Base-by-base conservation (phyloP, 257 asterid species). In the Jasminum sambac region DNA sequence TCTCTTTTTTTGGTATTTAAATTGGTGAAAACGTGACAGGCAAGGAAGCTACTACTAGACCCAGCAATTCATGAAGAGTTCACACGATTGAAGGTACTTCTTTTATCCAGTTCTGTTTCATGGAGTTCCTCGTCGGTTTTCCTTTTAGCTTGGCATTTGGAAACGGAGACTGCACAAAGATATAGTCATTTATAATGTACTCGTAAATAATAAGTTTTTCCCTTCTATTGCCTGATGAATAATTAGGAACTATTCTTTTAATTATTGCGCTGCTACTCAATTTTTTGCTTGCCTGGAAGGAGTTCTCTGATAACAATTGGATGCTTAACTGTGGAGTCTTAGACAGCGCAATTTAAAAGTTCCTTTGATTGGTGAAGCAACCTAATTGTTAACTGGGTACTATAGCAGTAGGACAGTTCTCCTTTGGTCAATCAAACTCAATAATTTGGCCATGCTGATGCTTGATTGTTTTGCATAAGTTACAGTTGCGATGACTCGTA, bases 31-130 rank as follows among this genome's bases (percentile, higher is more conserved):
- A 80, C 48, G 16, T 86, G 76, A 68, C 91, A 90, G 97, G 99
- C 98, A 24, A 86, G 91, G 86, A 87, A 84, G 72, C 75, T 95
- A 68, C 69, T 95, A 76, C 87, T 95, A n/a, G 99, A 91, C 72
- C 99, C 99, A 39, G 98, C 99, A 58, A 88, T 95, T 74, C 96
- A 95, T 77, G 99, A 95, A 78, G 99, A 95, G 79, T 95, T 95
- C 79, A 89, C 84, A 69, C 83, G 99, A 67, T 78, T 91, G 70
- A 95, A 95, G 98, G 99, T 95, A 46, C 67, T 21, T 64, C 26
- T 60, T 82, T 68, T 72, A 5, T 63, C 39, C 44, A 16, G 55
- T 61, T 39, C 55, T 77, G 48, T n/a, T 48, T 46, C n/a, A 67
- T 13, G 38, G 44, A 65, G 30, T 57, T 25, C n/a, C 25, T 71